Evolutionary conservation across 2,329 filamentous ascomycete genomes (phyloP).

Genomic region (Cordyceps cateniannulata): DNA sequence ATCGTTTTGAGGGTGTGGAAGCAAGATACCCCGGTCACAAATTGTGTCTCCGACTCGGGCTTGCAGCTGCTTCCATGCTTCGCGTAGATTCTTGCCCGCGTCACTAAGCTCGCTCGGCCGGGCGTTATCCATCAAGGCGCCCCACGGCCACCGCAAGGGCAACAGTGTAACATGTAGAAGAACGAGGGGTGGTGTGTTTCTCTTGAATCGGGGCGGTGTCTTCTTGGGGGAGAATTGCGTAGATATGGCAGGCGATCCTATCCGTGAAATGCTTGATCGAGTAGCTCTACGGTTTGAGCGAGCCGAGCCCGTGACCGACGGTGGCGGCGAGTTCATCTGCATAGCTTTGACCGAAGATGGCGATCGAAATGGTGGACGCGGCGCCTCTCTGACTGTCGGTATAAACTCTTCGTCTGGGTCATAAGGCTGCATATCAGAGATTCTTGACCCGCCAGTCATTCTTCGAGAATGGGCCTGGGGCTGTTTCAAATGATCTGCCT

Average conservation of each 20-base stretch:
- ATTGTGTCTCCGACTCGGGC: constrained; percentile 68
- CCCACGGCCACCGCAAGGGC: constrained; percentile 62
- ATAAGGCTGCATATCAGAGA: constrained; percentile 47
- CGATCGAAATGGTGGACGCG: constrained; percentile 60
- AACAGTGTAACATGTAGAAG: constrained; percentile 72
- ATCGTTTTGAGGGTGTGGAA: constrained; percentile 73
- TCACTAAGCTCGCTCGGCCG: constrained; percentile 36
- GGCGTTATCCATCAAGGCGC: constrained; percentile 43
- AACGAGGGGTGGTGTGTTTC: constrained; percentile 59
- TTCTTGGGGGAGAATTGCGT: constrained; percentile 50
- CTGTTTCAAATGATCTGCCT: constrained; percentile 24
- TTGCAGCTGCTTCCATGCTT: constrained; percentile 61
- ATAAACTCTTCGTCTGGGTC: constrained; percentile 40
- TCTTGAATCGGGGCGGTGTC: constrained; percentile 53
- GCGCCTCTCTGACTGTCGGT: constrained; percentile 50
- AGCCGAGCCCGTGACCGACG: constrained; percentile 50
- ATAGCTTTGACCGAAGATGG: constrained; percentile 63
- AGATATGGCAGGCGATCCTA: constrained; percentile 48
- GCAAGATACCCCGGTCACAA: constrained; percentile 64
- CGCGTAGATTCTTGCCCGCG: constrained; percentile 44
- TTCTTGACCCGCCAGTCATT: constrained; percentile 27
- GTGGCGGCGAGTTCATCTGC: constrained; percentile 63
- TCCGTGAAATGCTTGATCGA: constrained; percentile 45
- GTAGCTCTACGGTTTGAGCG: constrained; percentile 43
- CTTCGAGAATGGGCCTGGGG: constrained; percentile 16